Percentiles rank a stretch among this genome's conserved stretches.
Evolutionary conservation across 2,329 filamentous ascomycete genomes (phyloP).

Genomic region (Venturia nashicola): DNA sequence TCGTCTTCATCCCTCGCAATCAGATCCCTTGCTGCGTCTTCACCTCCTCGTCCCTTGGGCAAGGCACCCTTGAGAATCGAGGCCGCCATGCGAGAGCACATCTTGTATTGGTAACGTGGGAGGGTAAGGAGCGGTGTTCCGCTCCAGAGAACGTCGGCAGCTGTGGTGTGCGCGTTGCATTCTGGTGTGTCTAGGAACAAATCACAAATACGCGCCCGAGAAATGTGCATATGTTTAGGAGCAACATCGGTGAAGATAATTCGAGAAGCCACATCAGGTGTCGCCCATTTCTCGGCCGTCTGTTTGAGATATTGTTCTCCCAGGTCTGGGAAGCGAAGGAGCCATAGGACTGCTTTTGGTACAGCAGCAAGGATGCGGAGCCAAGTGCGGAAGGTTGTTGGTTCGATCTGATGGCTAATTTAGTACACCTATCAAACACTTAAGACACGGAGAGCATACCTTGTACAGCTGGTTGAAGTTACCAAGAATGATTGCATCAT

Average conservation of each 20-base stretch:
- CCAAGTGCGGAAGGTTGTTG: conserved; percentile 92
- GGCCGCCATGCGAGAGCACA: conserved; percentile 97
- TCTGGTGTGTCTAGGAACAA: conserved; percentile 94
- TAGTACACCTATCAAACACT: conserved; percentile 1
- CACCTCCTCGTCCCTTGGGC: conserved; percentile 57
- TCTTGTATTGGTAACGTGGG: conserved; percentile 90
- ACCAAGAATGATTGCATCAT: conserved; percentile 81
- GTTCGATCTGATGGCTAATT: conserved; percentile 61
- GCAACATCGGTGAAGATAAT: conserved; percentile 95
- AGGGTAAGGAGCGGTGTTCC: conserved; percentile 86
- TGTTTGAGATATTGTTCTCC: conserved; percentile 75
- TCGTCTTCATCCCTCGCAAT: conserved; percentile 67
- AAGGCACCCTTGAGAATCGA: conserved; percentile 86
- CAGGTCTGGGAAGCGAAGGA: conserved; percentile 89
- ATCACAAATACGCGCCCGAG: conserved; percentile 81
- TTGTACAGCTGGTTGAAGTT: conserved; percentile 99
- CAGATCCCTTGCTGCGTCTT: conserved; percentile 56
- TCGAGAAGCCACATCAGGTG: conserved; percentile 69
- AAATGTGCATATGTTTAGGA: conserved; percentile 87
- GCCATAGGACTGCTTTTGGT: conserved; percentile 84
- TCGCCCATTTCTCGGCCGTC: conserved; percentile 75
- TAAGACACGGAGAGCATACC: conserved; percentile 39
- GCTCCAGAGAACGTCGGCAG: conserved; percentile 91
- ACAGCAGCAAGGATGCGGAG: conserved; percentile 75
- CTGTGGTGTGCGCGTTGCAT: conserved; percentile 96